These are phyloP conservation scores for Helotiales sp. DNA, from an alignment of 2,329 filamentous ascomycete species.

Conservation along the genomic window DNA sequence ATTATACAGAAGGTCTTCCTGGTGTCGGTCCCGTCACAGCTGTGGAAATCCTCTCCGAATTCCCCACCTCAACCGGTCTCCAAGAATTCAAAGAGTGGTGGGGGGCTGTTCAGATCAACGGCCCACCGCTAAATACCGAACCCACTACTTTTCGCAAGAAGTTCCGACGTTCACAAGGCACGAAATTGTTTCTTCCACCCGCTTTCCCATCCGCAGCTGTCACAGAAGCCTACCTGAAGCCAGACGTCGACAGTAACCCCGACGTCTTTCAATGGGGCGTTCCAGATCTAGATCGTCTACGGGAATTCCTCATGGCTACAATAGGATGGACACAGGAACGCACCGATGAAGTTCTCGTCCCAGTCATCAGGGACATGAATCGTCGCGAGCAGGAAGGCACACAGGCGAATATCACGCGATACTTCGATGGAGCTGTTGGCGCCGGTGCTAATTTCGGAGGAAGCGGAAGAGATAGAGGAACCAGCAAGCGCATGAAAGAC, in stretches of 20 bases:
- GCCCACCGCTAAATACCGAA: constrained; percentile 68
- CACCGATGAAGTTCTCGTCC: constrained; percentile 94
- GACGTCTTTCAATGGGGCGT: constrained; percentile 94
- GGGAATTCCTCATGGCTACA: constrained; percentile 85
- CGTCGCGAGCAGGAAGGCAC: constrained; percentile 85
- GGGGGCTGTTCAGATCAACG: constrained; percentile 72
- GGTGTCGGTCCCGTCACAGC: constrained; percentile 94
- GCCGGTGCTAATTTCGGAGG: constrained; percentile 57
- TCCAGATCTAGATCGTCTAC: constrained; percentile 84
- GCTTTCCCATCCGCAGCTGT: constrained; percentile 81
- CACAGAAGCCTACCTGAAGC: constrained; percentile 80
- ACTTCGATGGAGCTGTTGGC: constrained; percentile 78
- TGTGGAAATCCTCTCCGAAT: constrained; percentile 92
- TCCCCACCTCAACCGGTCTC: constrained; percentile 64
- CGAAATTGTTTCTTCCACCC: constrained; percentile 84
- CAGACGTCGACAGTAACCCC: constrained; percentile 80
- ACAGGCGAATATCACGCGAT: constrained; percentile 94
- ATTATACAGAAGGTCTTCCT: constrained; percentile 91
- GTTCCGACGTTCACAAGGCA: constrained; percentile 77
- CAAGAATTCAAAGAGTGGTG: constrained; percentile 88
- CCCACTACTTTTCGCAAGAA: constrained; percentile 77
- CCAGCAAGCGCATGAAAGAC: constrained; percentile 77
- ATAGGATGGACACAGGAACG: constrained; percentile 92
- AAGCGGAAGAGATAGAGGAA: constrained; percentile 67
- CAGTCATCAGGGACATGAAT: constrained; percentile 96